phyloP scores from a whole-genome alignment of 2,329 filamentous ascomycete genomes.

The Cladobotryum protrusum region DNA sequence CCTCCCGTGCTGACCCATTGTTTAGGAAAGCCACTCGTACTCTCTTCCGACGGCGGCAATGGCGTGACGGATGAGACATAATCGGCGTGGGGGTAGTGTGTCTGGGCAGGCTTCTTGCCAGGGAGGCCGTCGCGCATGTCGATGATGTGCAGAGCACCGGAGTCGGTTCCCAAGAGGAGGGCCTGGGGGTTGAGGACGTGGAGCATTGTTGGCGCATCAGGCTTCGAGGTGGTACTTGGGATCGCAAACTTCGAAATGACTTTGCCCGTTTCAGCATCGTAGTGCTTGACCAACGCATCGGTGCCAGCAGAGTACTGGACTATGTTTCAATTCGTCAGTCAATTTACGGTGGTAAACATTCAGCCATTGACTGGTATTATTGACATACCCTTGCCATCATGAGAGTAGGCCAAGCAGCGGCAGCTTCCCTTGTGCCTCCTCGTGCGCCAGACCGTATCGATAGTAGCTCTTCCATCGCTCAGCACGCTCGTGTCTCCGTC shows the following conservation, averaged over 20 bases:
- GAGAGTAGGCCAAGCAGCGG: slow-evolving; percentile 68
- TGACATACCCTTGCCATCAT: slow-evolving; percentile 64
- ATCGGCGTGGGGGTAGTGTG: slow-evolving; percentile 82
- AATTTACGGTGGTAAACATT: not conserved
- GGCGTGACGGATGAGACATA: slow-evolving; percentile 86
- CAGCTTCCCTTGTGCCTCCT: slow-evolving; percentile 92
- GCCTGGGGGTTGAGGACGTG: slow-evolving; percentile 82
- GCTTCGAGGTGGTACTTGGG: slow-evolving; percentile 47
- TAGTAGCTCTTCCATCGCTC: slow-evolving; percentile 62
- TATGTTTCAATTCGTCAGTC: slow-evolving; percentile 30
- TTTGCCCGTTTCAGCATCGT: slow-evolving; percentile 51
- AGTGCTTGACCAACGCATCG: slow-evolving; percentile 52
- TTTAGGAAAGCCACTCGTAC: slow-evolving; percentile 83
- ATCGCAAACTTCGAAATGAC: slow-evolving; percentile 80
- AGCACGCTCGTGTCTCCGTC: slow-evolving; percentile 44
- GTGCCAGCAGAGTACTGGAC: slow-evolving; percentile 60
- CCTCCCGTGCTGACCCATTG: slow-evolving; percentile 94
- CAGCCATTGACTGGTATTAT: not conserved
- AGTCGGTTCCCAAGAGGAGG: slow-evolving; percentile 84
- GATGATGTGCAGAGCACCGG: slow-evolving; percentile 79
- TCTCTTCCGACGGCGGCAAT: slow-evolving; percentile 70
- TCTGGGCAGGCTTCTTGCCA: slow-evolving; percentile 62
- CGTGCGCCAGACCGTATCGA: slow-evolving; percentile 82
- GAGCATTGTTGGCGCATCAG: slow-evolving; percentile 74
- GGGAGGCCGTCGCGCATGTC: slow-evolving; percentile 65